phyloP scores from a whole-genome alignment of 2,329 filamentous ascomycete species.

The Apiospora hydei region DNA sequence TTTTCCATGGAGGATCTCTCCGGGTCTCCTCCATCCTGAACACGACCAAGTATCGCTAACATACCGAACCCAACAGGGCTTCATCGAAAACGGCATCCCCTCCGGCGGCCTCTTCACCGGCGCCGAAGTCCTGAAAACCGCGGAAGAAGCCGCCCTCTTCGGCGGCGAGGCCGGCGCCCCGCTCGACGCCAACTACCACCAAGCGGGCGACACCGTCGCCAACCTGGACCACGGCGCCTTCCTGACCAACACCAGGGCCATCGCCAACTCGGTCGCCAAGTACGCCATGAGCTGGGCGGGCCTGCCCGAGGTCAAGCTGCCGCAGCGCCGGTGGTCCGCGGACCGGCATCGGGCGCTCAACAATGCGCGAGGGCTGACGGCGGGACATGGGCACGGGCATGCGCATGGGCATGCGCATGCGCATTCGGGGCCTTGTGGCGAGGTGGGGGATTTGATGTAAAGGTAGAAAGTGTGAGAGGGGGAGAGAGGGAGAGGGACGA shows the following conservation, averaged over 20 bases:
- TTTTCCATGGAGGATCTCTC: too few species aligned
- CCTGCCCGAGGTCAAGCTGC: constrained; percentile 23
- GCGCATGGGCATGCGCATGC: constrained; percentile 22
- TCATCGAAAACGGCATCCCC: constrained; percentile 63
- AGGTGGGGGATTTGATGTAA: constrained; percentile 8
- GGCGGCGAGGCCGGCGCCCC: constrained; percentile 57
- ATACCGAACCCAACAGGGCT: constrained; percentile 46
- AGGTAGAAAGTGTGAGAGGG: not conserved
- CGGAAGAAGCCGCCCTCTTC: constrained; percentile 59
- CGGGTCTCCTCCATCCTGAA: too few species aligned
- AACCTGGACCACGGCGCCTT: constrained; percentile 42
- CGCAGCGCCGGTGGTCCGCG: constrained; percentile 25
- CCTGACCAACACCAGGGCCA: constrained; percentile 39
- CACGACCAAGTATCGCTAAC: too few species aligned
- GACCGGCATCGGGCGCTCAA: not conserved
- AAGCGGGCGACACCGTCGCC: constrained; percentile 43
- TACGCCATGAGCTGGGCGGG: constrained; percentile 25
- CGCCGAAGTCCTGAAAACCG: constrained; percentile 65
- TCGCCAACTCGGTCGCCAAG: constrained; percentile 30
- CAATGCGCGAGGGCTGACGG: not conserved
- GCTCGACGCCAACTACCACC: constrained; percentile 43
- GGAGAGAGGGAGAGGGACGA: too few species aligned
- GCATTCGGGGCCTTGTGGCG: constrained; percentile 25
- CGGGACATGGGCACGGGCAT: not conserved
- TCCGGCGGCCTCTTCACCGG: constrained; percentile 66